Evolutionary conservation across 371 early-diverging fungal species (phyloP).

Genomic region (Actinomucor elegans): DNA sequence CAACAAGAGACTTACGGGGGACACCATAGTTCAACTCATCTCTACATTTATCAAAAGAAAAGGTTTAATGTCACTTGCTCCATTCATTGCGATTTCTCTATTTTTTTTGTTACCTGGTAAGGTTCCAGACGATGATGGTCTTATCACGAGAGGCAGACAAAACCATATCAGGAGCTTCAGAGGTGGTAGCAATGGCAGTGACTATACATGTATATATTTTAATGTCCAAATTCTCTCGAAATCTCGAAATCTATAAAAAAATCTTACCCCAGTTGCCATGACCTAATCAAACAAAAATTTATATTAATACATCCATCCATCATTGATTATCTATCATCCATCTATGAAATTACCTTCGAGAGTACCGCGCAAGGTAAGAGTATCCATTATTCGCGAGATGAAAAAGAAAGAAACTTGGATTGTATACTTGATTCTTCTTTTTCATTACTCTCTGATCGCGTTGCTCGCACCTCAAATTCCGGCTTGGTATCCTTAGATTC

Average conservation of each 20-base stretch:
- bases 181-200: slow-evolving; percentile 93
- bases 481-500: too few relatives aligned
- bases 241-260: too few relatives aligned
- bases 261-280: slow-evolving; percentile 45
- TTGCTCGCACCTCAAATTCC: too few relatives aligned
- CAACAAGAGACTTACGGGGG: slow-evolving; percentile 85
- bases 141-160: slow-evolving; percentile 96
- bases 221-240: too few relatives aligned
- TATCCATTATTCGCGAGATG: slow-evolving; percentile 43
- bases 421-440: slow-evolving; percentile 2
- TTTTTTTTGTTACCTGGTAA: slow-evolving; percentile 80
- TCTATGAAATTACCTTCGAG: slow-evolving; percentile 28
- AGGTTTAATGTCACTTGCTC: not conserved
- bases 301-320: slow-evolving; percentile 12
- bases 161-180: slow-evolving; percentile 91
- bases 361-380: slow-evolving; percentile 44
- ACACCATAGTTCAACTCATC: slow-evolving; percentile 92
- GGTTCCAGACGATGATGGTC: slow-evolving; percentile 95
- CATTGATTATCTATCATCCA: too few relatives aligned
- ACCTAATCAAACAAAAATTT: slow-evolving; percentile 15
- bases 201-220: too few relatives aligned
- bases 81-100: too few relatives aligned
- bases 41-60: slow-evolving; percentile 45
- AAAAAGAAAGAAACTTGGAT: slow-evolving; percentile 37
- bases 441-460: too few relatives aligned